Evolutionary conservation across 495 filamentous ascomycete species (phyloP).

Genomic region (Trichoderma orchidacearum): DNA sequence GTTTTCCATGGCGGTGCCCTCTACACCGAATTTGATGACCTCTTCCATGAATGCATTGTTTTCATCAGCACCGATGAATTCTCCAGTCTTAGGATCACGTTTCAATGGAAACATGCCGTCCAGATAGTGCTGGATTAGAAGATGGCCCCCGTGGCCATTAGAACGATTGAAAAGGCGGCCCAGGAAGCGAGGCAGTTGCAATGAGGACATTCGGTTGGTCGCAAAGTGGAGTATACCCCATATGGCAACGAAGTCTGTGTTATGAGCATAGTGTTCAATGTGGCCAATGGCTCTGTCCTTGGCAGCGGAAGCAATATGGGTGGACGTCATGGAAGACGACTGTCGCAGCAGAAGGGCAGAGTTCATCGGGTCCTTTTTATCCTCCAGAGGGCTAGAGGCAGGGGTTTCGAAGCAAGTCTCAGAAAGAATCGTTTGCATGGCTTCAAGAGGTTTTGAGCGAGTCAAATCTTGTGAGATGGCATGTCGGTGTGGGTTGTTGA

Average conservation of each 20-base stretch:
- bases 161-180: conserved; percentile 60
- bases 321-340: neutral
- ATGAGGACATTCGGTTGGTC: conserved; percentile 18
- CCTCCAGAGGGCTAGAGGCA: conserved; percentile 4
- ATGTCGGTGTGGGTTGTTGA: conserved; percentile 52
- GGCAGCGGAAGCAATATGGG: conserved; percentile 4
- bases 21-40: conserved; percentile 26
- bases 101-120: conserved; percentile 60
- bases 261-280: conserved; percentile 80
- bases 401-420: conserved; percentile 8
- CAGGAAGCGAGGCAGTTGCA: conserved; percentile 46
- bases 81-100: conserved; percentile 13
- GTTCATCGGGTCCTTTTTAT: neutral
- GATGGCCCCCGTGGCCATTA: conserved; percentile 48
- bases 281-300: conserved; percentile 44
- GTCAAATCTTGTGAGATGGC: conserved; percentile 12
- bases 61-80: conserved; percentile 15
- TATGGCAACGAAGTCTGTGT: conserved; percentile 58
- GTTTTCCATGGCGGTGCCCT: conserved; percentile 21
- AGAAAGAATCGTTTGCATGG: conserved; percentile 6
- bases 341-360: neutral
- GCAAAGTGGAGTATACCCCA: conserved; percentile 65
- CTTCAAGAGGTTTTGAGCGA: conserved; percentile 2
- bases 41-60: conserved; percentile 45
- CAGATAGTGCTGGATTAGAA: conserved; percentile 71